phyloP scores from a whole-genome alignment of 352 stramenopile species.

The Globisporangium polare region DNA sequence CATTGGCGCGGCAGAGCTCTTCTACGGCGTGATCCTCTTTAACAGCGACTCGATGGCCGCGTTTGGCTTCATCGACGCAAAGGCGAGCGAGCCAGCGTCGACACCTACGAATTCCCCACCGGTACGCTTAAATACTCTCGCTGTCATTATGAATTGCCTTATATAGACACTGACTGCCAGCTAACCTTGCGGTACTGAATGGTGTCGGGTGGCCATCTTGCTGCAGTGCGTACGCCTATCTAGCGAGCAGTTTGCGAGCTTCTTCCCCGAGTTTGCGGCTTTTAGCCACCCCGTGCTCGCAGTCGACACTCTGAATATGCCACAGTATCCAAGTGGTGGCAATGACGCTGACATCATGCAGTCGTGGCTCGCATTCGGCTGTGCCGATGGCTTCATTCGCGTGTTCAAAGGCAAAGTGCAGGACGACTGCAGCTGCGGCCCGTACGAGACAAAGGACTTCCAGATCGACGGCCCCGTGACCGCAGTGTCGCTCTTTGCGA shows the following conservation, averaged over 20 bases:
- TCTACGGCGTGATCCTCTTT: slow-evolving; percentile 65
- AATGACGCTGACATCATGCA: not conserved
- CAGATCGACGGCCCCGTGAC: slow-evolving; percentile 62
- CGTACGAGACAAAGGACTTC: slow-evolving; percentile 46
- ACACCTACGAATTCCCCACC: not conserved
- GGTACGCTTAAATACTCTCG: not conserved
- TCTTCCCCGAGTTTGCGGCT: slow-evolving; percentile 65
- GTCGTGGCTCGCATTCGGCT: slow-evolving; percentile 58
- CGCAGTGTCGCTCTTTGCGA: slow-evolving; percentile 46
- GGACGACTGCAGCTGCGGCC: slow-evolving; percentile 31
- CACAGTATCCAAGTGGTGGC: not conserved
- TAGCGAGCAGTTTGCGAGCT: slow-evolving; percentile 58
- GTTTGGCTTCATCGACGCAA: slow-evolving; percentile 57
- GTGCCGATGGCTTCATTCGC: slow-evolving; percentile 58
- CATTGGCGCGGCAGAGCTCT: slow-evolving; percentile 23
- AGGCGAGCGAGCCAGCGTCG: not conserved
- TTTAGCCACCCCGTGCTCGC: slow-evolving; percentile 55
- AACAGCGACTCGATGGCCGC: slow-evolving; percentile 48
- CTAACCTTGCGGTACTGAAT: not conserved
- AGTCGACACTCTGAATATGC: slow-evolving; percentile 32
- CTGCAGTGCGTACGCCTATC: slow-evolving; percentile 41
- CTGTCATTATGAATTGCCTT: not conserved
- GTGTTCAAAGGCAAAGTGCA: slow-evolving; percentile 40
- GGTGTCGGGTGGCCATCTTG: not conserved
- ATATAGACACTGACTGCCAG: not conserved